Evolutionary conservation across 1,284 basidiomycete species (phyloP), one percentile per base, ranked within the genome.

Genomic region (Sutorius eximius): DNA sequence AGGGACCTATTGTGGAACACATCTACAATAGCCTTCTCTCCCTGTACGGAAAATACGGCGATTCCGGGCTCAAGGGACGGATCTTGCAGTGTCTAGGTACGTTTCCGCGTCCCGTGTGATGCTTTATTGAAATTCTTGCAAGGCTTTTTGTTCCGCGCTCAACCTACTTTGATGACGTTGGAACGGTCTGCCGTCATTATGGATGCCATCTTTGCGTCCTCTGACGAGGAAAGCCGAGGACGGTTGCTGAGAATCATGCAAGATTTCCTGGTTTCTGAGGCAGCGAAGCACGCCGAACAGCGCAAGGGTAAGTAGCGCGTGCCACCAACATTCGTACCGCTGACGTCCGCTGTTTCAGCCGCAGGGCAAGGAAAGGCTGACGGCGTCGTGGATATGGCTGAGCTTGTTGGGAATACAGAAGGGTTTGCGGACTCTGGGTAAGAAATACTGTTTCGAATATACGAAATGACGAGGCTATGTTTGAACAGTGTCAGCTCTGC

Each of bases 371-470:
- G 67, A 11, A 82, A 82, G 62, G 58, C 67, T 43, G 83, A 84
- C 59, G 54, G 73, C 1, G 72, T 67, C 27, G 84, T 93, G 38
- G 87, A 94, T 64, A 93, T 98, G 85, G 87, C 89, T 2, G 91
- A 98, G 63, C 77, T 99, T 3, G 91, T 98, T 9, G 97, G 97
- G 2, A 95, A 95, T 64, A 93, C 93, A 0, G 90, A 93, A 62
- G 91, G 88, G 0, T 95, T 98, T 69, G 93, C 94, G 0, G 96
- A 99, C 65, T 97, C 96, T 18, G 93, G 89, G 95, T 96, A 71
- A 66, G 67, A 48, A 20, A 18, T 7, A 4, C 13, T 16, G 7
- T 27, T 9, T 38, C 11, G 2, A 1, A 22, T 18, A 2, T 16
- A 13, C 18, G 29, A 8, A 15, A 27, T n/a, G 29, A 24, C 42